phyloP scores from a whole-genome alignment of 2,329 filamentous ascomycete genomes.

The Ploettnerulaceae sp. region DNA sequence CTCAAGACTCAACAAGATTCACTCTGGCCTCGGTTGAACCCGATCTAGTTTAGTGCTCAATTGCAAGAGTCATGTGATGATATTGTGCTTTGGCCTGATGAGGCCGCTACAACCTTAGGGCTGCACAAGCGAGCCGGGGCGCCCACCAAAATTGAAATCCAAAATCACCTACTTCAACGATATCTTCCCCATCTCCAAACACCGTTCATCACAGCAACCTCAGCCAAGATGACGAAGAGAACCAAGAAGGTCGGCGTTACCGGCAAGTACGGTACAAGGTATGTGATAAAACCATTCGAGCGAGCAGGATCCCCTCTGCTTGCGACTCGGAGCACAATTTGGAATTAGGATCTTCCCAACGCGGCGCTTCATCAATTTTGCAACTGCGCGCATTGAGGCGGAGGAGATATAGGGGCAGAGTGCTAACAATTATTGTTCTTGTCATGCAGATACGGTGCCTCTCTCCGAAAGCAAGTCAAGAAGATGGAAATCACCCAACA shows the following conservation, averaged over 20 bases:
- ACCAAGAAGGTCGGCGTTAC: constrained; percentile 99
- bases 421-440: constrained; percentile 20
- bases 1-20: too few relatives aligned
- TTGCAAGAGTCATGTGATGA: background rate
- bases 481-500: constrained; percentile 99
- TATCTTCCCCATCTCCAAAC: constrained; percentile 16
- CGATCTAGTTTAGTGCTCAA: background rate
- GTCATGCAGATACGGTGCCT: constrained; percentile 82
- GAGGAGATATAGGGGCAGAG: constrained; percentile 5
- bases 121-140: constrained; percentile 8
- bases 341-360: background rate
- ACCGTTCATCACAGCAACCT: constrained; percentile 31
- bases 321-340: constrained; percentile 1
- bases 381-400: background rate
- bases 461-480: constrained; percentile 98
- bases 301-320: background rate
- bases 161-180: constrained; percentile 22
- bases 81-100: too few relatives aligned
- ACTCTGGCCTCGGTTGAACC: too few relatives aligned
- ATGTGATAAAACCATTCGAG: constrained; percentile 42
- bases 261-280: constrained; percentile 97
- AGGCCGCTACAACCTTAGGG: background rate
- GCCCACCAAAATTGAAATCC: constrained; percentile 15
- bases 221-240: constrained; percentile 85
- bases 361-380: background rate